Percentiles rank a stretch among this genome's conserved stretches.
phyloP scores from a whole-genome alignment of 306 rosid species.

The Clitoria ternatea region DNA sequence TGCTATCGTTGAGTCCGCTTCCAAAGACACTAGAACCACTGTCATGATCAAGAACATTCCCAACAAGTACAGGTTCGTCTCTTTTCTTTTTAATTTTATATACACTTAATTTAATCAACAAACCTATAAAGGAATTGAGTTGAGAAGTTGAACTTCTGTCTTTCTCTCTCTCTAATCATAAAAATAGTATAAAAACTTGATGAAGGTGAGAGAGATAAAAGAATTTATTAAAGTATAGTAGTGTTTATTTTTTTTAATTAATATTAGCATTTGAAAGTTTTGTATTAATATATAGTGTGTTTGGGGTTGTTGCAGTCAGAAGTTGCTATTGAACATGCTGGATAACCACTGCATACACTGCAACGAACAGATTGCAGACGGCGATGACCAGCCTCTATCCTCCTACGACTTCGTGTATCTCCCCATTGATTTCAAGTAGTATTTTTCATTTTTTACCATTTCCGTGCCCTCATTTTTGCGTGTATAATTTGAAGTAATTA shows the following conservation, averaged over 20 bases:
- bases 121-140: no score
- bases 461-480: not conserved
- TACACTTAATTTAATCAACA: not conserved
- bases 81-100: not conserved
- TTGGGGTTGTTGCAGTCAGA: conserved; percentile 49
- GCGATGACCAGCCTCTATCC: conserved; percentile 56
- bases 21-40: conserved; percentile 71
- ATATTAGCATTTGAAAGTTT: no score
- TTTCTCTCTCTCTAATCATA: not conserved
- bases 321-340: conserved; percentile 82
- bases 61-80: conserved; percentile 80
- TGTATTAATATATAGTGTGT: not conserved
- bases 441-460: not conserved
- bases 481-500: not conserved
- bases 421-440: conserved; percentile 96
- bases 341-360: conserved; percentile 94
- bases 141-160: not conserved
- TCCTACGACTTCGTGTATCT: conserved; percentile 85
- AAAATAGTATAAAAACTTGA: not conserved
- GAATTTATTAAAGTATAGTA: no score
- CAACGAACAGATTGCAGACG: conserved; percentile 65
- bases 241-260: no score
- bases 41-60: conserved; percentile 98
- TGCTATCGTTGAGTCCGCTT: conserved; percentile 37
- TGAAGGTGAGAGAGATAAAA: not conserved